These are phyloP conservation scores for Parmales sp. DNA, from an alignment of 108 stramenopile genomes.

Conservation along the genomic window DNA sequence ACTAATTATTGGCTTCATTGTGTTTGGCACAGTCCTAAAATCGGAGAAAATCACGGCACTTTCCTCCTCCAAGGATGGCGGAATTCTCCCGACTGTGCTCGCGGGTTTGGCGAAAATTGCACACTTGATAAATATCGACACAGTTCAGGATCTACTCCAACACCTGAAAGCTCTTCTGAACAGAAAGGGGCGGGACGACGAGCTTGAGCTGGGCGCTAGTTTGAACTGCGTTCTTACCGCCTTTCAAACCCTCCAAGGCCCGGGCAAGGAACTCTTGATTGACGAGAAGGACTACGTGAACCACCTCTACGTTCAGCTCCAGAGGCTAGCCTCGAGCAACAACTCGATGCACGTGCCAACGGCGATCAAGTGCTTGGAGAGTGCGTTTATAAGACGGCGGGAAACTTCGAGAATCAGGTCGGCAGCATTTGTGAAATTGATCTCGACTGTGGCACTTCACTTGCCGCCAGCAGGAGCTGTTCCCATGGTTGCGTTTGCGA, in stretches of 20 bases:
- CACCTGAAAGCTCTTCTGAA: slow-evolving; percentile 59
- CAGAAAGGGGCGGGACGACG: slow-evolving; percentile 45
- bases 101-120: slow-evolving; percentile 74
- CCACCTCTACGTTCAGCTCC: slow-evolving; percentile 59
- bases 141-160: slow-evolving; percentile 60
- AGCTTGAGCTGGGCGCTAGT: slow-evolving; percentile 55
- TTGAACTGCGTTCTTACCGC: slow-evolving; percentile 69
- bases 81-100: slow-evolving; percentile 54
- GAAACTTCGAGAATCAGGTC: slow-evolving; percentile 60
- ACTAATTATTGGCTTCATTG: too few species aligned
- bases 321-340: slow-evolving; percentile 12
- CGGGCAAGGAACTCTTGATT: slow-evolving; percentile 64
- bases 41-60: slow-evolving; percentile 46
- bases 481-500: slow-evolving; percentile 58
- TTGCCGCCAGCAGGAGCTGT: slow-evolving; percentile 49
- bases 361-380: slow-evolving; percentile 49
- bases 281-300: slow-evolving; percentile 71
- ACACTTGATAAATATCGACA: slow-evolving; percentile 73
- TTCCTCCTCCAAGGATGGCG: slow-evolving; percentile 16
- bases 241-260: slow-evolving; percentile 68
- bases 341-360: slow-evolving; percentile 5
- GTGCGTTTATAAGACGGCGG: slow-evolving; percentile 63
- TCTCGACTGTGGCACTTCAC: slow-evolving; percentile 53
- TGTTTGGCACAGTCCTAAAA: too few species aligned
- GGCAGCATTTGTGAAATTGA: slow-evolving; percentile 65